Percentiles rank a stretch among this genome's conserved stretches.
These are phyloP conservation scores for Rhodotorula diobovata DNA, from an alignment of 768 basidiomycete genomes.

Conservation along the genomic window DNA sequence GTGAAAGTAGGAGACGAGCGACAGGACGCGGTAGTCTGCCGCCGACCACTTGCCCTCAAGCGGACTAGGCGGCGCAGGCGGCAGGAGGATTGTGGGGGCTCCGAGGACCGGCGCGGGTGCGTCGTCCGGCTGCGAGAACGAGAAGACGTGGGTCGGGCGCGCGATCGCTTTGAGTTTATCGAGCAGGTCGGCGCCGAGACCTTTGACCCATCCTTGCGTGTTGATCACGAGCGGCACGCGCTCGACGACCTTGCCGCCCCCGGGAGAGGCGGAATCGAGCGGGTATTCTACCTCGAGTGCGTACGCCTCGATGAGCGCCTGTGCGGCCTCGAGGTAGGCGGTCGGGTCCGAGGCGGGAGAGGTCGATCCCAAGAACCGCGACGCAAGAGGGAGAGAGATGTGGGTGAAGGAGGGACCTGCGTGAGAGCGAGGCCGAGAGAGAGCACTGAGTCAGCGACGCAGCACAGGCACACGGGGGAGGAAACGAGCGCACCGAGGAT, in stretches of 20 bases:
- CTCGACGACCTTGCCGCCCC: slow-evolving; percentile 50
- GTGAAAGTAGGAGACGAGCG: slow-evolving; percentile 37
- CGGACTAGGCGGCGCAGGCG: slow-evolving; percentile 22
- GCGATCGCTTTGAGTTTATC: slow-evolving; percentile 63
- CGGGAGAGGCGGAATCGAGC: slow-evolving; percentile 28
- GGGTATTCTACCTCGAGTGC: slow-evolving; percentile 59
- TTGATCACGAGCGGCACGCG: slow-evolving; percentile 81
- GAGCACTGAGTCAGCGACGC: background rate
- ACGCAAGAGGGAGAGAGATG: slow-evolving; percentile 61
- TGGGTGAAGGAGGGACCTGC: slow-evolving; percentile 73
- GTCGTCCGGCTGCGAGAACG: slow-evolving; percentile 36
- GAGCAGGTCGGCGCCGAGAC: slow-evolving; percentile 77
- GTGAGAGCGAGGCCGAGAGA: no score
- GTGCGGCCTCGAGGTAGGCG: slow-evolving; percentile 66
- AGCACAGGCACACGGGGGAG: slow-evolving; percentile 44
- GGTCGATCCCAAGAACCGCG: slow-evolving; percentile 76
- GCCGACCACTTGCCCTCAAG: slow-evolving; percentile 37
- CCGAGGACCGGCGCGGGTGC: background rate
- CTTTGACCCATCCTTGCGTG: slow-evolving; percentile 96
- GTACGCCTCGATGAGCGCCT: slow-evolving; percentile 63
- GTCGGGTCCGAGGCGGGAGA: slow-evolving; percentile 73
- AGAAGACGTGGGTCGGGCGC: slow-evolving; percentile 60
- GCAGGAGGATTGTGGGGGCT: slow-evolving; percentile 4
- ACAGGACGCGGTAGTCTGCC: slow-evolving; percentile 30
- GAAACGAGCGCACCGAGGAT: slow-evolving; percentile 57